Evolutionary conservation across 345 rosid genomes (phyloP).

Genomic region (Euphorbia lathyris): DNA sequence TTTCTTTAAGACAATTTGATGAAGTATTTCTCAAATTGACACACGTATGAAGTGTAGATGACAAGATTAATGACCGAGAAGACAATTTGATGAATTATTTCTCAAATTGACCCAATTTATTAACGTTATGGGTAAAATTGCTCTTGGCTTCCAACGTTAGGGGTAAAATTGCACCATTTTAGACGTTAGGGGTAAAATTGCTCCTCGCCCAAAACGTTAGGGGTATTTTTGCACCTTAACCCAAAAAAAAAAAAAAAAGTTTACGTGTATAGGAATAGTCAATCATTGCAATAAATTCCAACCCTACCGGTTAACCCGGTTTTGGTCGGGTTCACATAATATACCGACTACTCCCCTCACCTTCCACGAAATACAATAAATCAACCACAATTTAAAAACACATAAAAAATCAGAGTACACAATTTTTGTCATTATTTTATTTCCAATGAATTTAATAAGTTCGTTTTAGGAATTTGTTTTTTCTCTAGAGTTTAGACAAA

Average conservation of each 20-base stretch:
- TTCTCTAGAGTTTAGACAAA: background rate
- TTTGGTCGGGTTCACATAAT: constrained; percentile 45
- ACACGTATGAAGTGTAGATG: no score
- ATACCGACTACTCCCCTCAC: constrained; percentile 14
- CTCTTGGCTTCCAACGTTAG: no score
- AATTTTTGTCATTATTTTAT: background rate
- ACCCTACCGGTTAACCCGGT: constrained; percentile 26
- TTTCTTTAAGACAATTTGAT: no score
- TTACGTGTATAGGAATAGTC: constrained; percentile 26
- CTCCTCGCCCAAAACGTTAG: no score
- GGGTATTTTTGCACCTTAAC: no score
- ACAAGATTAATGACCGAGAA: no score
- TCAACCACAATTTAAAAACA: background rate
- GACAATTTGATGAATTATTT: no score
- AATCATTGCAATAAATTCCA: constrained; percentile 39
- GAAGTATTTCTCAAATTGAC: no score
- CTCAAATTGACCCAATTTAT: no score
- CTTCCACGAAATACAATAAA: constrained; percentile 8
- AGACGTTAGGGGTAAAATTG: no score
- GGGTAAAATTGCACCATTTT: no score
- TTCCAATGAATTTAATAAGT: background rate
- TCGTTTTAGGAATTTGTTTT: background rate
- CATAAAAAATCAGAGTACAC: background rate
- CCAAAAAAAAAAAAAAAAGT: background rate
- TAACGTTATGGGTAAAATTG: no score